phyloP scores from a whole-genome alignment of 2,329 filamentous ascomycete species.

The Ophiosphaerella narmari region DNA sequence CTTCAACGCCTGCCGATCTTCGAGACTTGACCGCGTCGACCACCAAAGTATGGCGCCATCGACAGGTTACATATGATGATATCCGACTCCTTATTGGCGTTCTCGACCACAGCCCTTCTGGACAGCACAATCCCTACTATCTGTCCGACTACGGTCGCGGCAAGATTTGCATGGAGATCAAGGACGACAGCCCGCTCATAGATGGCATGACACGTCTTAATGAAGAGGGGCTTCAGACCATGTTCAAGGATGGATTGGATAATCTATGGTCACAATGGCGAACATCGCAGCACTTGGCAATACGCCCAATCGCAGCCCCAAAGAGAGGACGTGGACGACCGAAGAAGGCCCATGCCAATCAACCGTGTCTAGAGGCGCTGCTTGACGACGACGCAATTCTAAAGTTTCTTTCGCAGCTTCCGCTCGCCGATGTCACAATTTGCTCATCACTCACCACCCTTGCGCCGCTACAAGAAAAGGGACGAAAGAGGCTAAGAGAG shows the following conservation, averaged over 20 bases:
- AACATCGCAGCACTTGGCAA: slow-evolving; percentile 25
- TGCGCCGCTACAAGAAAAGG: slow-evolving; percentile 65
- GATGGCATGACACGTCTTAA: slow-evolving; percentile 42
- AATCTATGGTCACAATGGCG: slow-evolving; percentile 52
- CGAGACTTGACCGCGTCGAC: slow-evolving; percentile 46
- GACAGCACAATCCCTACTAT: slow-evolving; percentile 41
- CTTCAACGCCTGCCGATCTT: slow-evolving; percentile 50
- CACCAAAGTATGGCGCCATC: slow-evolving; percentile 52
- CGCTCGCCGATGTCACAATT: slow-evolving; percentile 58
- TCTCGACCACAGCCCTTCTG: slow-evolving; percentile 35
- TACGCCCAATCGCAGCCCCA: slow-evolving; percentile 36
- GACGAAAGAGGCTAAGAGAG: slow-evolving; percentile 70
- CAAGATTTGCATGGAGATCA: slow-evolving; percentile 50
- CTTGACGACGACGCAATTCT: slow-evolving; percentile 40
- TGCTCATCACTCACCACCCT: slow-evolving; percentile 59
- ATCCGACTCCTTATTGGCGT: slow-evolving; percentile 53
- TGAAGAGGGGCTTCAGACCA: slow-evolving; percentile 54
- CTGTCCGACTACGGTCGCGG: slow-evolving; percentile 51
- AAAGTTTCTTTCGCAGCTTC: slow-evolving; percentile 62
- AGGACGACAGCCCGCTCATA: slow-evolving; percentile 34
- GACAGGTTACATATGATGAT: slow-evolving; percentile 52
- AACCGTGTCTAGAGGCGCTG: slow-evolving; percentile 57
- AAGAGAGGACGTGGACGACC: slow-evolving; percentile 43
- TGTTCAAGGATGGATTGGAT: slow-evolving; percentile 56
- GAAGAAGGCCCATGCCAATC: slow-evolving; percentile 31